phyloP scores from a whole-genome alignment of 768 basidiomycete species.

The Sporobolomyces roseus region DNA sequence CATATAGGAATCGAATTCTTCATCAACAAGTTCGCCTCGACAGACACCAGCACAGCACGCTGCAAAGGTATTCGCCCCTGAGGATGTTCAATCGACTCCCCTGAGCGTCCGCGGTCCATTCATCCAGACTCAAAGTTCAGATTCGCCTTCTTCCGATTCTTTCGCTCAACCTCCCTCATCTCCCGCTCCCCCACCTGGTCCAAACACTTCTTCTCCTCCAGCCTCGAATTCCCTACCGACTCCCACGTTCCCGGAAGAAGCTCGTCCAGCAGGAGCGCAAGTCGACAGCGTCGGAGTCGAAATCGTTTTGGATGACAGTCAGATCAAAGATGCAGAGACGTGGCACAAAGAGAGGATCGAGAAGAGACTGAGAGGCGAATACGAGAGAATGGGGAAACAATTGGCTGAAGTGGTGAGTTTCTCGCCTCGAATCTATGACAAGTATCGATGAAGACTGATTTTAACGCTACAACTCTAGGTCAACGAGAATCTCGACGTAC shows the following conservation, averaged over 20 bases:
- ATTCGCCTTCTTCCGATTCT: not conserved
- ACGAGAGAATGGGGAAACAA: slow-evolving; percentile 64
- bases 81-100: slow-evolving; percentile 7
- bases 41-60: slow-evolving; percentile 17
- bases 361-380: slow-evolving; percentile 67
- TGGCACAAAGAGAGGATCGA: slow-evolving; percentile 74
- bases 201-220: not conserved
- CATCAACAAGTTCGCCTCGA: not conserved
- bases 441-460: too few species aligned
- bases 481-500: slow-evolving; percentile 62
- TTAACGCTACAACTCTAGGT: too few species aligned
- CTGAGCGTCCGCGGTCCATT: slow-evolving; percentile 19
- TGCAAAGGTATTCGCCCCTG: not conserved
- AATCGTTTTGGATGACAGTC: slow-evolving; percentile 30
- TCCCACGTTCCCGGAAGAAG: not conserved
- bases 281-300: slow-evolving; percentile 17
- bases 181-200: not conserved
- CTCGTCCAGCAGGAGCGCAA: not conserved
- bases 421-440: not conserved
- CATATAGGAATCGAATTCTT: slow-evolving; percentile 1
- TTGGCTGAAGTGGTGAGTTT: slow-evolving; percentile 62
- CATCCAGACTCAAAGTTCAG: slow-evolving; percentile 9
- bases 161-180: not conserved
- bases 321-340: slow-evolving; percentile 57
- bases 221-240: not conserved